A percentile compares a stretch with the other conserved stretches of the same genome.
Evolutionary conservation across 2,329 filamentous ascomycete species (phyloP).

Genomic region (Paraphoma sp.): DNA sequence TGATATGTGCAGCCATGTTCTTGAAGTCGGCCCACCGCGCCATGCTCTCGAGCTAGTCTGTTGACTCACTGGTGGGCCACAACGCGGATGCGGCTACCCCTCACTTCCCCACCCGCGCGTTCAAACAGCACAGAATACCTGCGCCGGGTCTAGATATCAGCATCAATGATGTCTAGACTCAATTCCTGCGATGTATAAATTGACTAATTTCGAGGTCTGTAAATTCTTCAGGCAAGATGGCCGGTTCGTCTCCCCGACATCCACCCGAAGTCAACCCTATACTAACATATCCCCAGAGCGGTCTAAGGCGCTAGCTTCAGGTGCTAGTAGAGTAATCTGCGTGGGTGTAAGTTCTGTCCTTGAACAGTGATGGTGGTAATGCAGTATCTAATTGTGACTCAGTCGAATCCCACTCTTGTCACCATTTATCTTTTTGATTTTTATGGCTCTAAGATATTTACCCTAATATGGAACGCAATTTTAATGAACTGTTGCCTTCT

Average conservation of each 20-base stretch:
- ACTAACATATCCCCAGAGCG: constrained; percentile 5
- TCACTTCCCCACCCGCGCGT: background rate
- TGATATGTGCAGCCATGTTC: background rate
- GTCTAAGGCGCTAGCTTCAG: constrained; percentile 39
- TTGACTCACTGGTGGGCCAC: background rate
- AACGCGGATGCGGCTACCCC: background rate
- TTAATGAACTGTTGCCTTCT: background rate
- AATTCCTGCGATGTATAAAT: background rate
- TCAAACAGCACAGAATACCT: background rate
- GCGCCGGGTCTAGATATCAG: background rate
- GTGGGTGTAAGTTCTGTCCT: constrained; percentile 20
- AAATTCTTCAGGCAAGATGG: constrained; percentile 13
- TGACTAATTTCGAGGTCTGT: background rate
- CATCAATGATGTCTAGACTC: background rate
- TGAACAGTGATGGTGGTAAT: background rate
- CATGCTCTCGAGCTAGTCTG: too few species aligned
- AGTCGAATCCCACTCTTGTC: constrained; percentile 12
- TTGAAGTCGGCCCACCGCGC: too few species aligned
- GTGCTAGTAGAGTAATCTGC: constrained; percentile 36
- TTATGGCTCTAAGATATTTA: background rate
- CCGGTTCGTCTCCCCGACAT: constrained; percentile 3
- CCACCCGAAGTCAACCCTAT: background rate
- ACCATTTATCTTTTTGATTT: constrained; percentile 3
- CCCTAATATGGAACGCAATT: background rate
- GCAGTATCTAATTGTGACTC: background rate